These are phyloP conservation scores for Cladosporium cucumerinum DNA, from an alignment of 2,329 filamentous ascomycete species.

Conservation along the genomic window DNA sequence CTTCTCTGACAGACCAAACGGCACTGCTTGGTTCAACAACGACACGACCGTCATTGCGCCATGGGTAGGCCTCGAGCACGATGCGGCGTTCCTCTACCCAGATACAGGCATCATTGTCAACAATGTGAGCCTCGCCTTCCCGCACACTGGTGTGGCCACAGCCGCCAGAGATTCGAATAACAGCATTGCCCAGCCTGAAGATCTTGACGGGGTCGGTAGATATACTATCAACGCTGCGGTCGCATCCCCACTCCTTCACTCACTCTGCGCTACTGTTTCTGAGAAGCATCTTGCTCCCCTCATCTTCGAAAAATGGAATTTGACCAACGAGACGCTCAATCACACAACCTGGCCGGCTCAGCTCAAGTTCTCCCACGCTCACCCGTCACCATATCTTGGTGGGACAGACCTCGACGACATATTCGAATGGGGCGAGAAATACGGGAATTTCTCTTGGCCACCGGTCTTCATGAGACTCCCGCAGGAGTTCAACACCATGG, in stretches of 20 bases:
- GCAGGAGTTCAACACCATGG: constrained; percentile 62
- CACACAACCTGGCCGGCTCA: constrained; percentile 18
- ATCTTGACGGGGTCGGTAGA: constrained; percentile 60
- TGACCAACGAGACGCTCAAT: constrained; percentile 28
- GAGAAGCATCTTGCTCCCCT: constrained; percentile 59
- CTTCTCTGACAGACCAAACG: constrained; percentile 50
- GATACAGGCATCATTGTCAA: constrained; percentile 58
- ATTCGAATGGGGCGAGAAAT: constrained; percentile 60
- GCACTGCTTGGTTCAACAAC: constrained; percentile 63
- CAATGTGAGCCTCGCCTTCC: constrained; percentile 74
- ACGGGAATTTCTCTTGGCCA: constrained; percentile 41
- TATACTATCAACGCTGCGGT: constrained; percentile 67
- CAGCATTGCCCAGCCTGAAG: constrained; percentile 64
- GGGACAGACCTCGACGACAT: constrained; percentile 58
- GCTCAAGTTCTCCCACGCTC: constrained; percentile 13
- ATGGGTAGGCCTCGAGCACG: constrained; percentile 43
- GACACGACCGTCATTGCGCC: constrained; percentile 67
- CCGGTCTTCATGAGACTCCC: constrained; percentile 52
- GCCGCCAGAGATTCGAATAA: constrained; percentile 63
- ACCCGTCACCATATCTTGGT: constrained; percentile 19
- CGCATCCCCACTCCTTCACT: constrained; percentile 67
- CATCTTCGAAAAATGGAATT: constrained; percentile 61
- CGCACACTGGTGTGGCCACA: constrained; percentile 65
- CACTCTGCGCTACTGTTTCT: constrained; percentile 67
- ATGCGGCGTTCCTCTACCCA: constrained; percentile 42